phyloP scores from a whole-genome alignment of 257 asterid genomes.

The Petunia axillaris region DNA sequence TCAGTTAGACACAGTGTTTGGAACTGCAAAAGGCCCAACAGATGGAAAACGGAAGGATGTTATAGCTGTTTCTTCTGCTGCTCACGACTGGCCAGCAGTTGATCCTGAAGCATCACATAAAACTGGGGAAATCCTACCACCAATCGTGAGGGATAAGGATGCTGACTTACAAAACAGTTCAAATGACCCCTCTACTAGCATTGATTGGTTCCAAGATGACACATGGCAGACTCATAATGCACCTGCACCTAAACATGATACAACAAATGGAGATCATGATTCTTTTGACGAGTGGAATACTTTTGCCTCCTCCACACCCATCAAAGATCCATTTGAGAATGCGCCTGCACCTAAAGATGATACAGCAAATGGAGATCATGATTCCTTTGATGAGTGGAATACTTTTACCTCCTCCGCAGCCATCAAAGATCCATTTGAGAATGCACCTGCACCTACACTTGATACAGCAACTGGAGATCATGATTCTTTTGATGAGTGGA shows the following conservation, averaged over 20 bases:
- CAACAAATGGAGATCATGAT: constrained; percentile 38
- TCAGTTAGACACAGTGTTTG: constrained; percentile 71
- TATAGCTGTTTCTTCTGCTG: constrained; percentile 48
- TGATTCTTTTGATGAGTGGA: constrained; percentile 29
- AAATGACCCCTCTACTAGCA: constrained; percentile 38
- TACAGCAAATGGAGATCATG: constrained; percentile 18
- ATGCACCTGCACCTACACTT: constrained; percentile 29
- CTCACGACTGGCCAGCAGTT: constrained; percentile 55
- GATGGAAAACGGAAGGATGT: constrained; percentile 40
- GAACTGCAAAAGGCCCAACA: constrained; percentile 37
- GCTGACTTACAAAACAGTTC: constrained; percentile 32
- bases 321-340: constrained; percentile 46
- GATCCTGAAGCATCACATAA: constrained; percentile 40
- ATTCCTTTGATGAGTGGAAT: constrained; percentile 31
- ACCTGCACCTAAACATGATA: constrained; percentile 36
- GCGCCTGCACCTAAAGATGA: constrained; percentile 28
- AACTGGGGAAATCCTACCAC: constrained; percentile 45
- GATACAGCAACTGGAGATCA: constrained; percentile 18
- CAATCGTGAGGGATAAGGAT: constrained; percentile 38
- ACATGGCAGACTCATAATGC: constrained; percentile 41
- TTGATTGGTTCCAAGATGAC: constrained; percentile 61
- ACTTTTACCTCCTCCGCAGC: constrained; percentile 25
- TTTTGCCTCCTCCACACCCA: constrained; percentile 56
- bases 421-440: constrained; percentile 19
- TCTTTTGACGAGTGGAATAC: constrained; percentile 69